These are phyloP conservation scores for Cutaneotrichosporon sp. DNA, from an alignment of 1,284 basidiomycete species.

Conservation along the genomic window DNA sequence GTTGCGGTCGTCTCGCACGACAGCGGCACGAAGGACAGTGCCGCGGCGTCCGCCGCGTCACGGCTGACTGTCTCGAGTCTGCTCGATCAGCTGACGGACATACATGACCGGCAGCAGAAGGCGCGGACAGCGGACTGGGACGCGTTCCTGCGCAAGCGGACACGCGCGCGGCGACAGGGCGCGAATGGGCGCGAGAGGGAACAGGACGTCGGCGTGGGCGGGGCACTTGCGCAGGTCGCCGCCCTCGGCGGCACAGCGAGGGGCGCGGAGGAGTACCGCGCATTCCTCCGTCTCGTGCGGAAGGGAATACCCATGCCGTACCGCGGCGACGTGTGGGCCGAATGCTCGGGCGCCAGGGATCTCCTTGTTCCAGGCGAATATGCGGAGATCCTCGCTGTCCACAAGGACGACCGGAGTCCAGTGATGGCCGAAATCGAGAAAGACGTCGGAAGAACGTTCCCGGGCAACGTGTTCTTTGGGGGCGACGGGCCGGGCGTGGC, in stretches of 20 bases:
- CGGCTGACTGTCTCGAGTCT: constrained; percentile 70
- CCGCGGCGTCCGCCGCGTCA: constrained; percentile 22
- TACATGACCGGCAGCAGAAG: constrained; percentile 78
- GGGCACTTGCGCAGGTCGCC: constrained; percentile 13
- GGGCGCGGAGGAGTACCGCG: constrained; percentile 65
- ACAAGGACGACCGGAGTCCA: constrained; percentile 57
- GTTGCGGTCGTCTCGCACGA: constrained; percentile 18
- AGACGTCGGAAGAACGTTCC: constrained; percentile 86
- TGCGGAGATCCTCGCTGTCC: constrained; percentile 66
- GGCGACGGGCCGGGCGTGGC: constrained; percentile 74
- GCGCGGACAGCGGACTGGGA: constrained; percentile 80
- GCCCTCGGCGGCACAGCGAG: constrained; percentile 57
- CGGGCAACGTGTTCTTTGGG: constrained; percentile 93
- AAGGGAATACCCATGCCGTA: constrained; percentile 84
- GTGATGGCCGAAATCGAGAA: constrained; percentile 82
- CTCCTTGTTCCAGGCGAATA: constrained; percentile 89
- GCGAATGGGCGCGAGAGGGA: not conserved
- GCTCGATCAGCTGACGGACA: constrained; percentile 72
- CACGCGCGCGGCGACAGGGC: constrained; percentile 22
- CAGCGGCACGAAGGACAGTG: not conserved
- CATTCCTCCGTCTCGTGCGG: constrained; percentile 72
- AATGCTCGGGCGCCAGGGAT: constrained; percentile 87
- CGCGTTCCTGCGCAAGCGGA: constrained; percentile 60
- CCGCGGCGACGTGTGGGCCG: constrained; percentile 67
- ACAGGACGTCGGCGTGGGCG: constrained; percentile 18